phyloP scores from a whole-genome alignment of 1,284 basidiomycete genomes.

The Malassezia equina region DNA sequence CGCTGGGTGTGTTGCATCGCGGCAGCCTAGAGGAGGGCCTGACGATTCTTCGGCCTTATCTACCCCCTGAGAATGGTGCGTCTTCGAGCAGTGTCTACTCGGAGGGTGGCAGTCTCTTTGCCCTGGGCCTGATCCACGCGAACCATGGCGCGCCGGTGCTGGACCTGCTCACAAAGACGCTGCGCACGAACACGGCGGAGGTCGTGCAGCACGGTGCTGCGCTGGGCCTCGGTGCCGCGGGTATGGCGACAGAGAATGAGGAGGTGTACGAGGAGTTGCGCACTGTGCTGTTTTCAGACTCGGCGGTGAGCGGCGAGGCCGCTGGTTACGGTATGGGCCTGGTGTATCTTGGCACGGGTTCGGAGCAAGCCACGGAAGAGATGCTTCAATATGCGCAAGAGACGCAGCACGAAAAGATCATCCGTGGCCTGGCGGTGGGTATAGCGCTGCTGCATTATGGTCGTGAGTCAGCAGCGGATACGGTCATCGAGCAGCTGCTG shows the following conservation, averaged over 20 bases:
- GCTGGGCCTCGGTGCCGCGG: constrained; percentile 45
- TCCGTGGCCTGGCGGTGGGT: constrained; percentile 46
- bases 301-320: constrained; percentile 45
- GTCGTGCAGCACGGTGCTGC: constrained; percentile 48
- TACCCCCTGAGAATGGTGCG: constrained; percentile 35
- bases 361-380: constrained; percentile 43
- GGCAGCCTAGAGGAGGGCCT: constrained; percentile 45
- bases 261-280: constrained; percentile 46
- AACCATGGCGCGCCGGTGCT: constrained; percentile 46
- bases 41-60: constrained; percentile 42
- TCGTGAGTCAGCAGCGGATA: constrained; percentile 42
- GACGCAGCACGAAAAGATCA: constrained; percentile 48
- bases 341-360: constrained; percentile 46
- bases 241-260: constrained; percentile 47
- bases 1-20: constrained; percentile 46
- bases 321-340: constrained; percentile 48
- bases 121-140: constrained; percentile 46
- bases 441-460: constrained; percentile 46
- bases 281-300: constrained; percentile 45
- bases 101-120: constrained; percentile 45
- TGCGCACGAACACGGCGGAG: constrained; percentile 44
- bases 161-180: constrained; percentile 41
- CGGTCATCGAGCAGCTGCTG: constrained; percentile 42
- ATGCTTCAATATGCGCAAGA: constrained; percentile 48
- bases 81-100: constrained; percentile 43